Conservation (phyloP, 768 basidiomycete genomes). For the Epithele typhae region DNA sequence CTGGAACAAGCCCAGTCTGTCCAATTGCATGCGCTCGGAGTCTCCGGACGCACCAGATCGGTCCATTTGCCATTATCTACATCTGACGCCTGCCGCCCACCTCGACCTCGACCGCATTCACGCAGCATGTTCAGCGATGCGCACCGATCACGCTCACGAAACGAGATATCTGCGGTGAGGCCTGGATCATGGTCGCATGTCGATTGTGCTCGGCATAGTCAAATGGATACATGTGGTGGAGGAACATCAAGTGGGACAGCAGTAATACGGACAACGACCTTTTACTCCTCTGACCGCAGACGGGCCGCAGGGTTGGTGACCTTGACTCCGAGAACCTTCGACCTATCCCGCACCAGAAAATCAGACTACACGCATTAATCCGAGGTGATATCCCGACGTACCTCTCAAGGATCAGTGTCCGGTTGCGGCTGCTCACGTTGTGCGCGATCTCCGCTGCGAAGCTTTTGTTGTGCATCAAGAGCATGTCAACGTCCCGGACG, state of each 20-base stretch:
- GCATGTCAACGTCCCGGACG: slow-evolving; percentile 87
- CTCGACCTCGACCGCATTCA: no score
- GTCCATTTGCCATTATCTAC: no score
- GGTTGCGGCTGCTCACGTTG: slow-evolving; percentile 93
- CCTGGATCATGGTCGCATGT: slow-evolving; percentile 45
- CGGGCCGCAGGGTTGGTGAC: slow-evolving; percentile 91
- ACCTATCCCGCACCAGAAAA: slow-evolving; percentile 38
- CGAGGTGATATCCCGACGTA: no score
- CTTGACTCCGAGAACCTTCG: slow-evolving; percentile 84
- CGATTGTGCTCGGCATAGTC: slow-evolving; percentile 46
- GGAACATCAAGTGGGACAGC: slow-evolving; percentile 30
- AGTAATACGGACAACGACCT: slow-evolving; percentile 30
- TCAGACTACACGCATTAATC: no score
- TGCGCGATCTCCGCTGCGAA: slow-evolving; percentile 97
- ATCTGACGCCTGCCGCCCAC: no score
- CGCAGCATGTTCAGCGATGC: no score
- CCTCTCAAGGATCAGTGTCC: slow-evolving; percentile 86
- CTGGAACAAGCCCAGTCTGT: no score
- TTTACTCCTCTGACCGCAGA: slow-evolving; percentile 88
- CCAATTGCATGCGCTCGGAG: no score
- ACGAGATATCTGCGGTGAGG: no score
- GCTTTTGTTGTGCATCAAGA: slow-evolving; percentile 96
- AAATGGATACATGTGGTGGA: slow-evolving; percentile 46
- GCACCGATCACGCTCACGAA: no score
- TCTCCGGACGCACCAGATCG: no score